Percentiles rank a stretch among this genome's conserved stretches.
These are phyloP conservation scores for Botryotinia calthae DNA, from an alignment of 2,329 filamentous ascomycete species.

Conservation along the genomic window DNA sequence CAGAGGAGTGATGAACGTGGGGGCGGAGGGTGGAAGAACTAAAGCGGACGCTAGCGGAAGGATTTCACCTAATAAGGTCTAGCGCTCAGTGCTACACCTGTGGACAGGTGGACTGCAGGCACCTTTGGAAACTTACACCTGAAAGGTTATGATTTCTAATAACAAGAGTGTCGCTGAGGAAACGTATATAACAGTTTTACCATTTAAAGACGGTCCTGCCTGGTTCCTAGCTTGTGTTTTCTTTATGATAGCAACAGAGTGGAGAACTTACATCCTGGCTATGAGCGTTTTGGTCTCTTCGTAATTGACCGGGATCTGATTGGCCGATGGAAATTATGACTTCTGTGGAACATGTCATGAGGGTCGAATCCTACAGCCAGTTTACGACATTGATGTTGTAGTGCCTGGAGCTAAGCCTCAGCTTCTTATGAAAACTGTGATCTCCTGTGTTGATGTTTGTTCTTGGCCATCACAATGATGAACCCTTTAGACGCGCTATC, in stretches of 20 bases:
- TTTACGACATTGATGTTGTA: too few species aligned
- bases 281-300: not conserved
- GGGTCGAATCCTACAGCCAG: not conserved
- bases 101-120: too few species aligned
- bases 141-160: not conserved
- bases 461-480: not conserved
- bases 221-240: not conserved
- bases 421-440: not conserved
- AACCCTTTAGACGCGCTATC: conserved; percentile 20
- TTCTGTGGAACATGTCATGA: not conserved
- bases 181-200: not conserved
- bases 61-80: not conserved
- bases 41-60: conserved; percentile 1
- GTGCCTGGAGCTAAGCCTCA: not conserved
- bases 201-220: not conserved
- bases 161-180: not conserved
- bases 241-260: not conserved
- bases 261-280: not conserved
- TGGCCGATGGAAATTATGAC: not conserved
- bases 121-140: not conserved
- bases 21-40: too few species aligned
- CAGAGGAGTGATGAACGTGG: not conserved
- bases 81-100: not conserved
- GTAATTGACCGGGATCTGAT: not conserved
- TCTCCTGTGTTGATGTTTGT: not conserved